A percentile compares a stretch with the other conserved stretches of the same genome.
Conservation (phyloP, 768 basidiomycete species). For the Suillus sp. region DNA sequence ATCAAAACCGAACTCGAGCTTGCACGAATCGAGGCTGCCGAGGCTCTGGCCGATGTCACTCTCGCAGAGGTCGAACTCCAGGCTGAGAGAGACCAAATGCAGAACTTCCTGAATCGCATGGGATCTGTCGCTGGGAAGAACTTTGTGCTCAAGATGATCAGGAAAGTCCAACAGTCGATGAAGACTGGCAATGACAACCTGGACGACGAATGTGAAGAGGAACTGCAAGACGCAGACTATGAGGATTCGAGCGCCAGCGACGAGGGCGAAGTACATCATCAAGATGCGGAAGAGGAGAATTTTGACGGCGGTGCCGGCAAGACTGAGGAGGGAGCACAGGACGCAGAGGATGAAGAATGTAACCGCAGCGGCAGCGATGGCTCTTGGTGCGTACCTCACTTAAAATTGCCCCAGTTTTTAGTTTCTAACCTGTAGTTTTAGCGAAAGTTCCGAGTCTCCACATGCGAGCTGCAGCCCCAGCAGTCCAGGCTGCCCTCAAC, state of each 20-base stretch:
- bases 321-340: background rate
- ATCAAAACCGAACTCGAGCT: conserved; percentile 22
- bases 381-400: background rate
- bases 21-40: conserved; percentile 20
- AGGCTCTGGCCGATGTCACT: conserved; percentile 29
- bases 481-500: background rate
- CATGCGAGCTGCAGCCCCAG: background rate
- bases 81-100: conserved; percentile 26
- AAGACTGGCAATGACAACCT: background rate
- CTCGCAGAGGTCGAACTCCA: conserved; percentile 30
- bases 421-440: background rate
- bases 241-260: conserved; percentile 7
- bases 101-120: conserved; percentile 27
- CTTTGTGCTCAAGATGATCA: conserved; percentile 30
- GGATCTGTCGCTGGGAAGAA: conserved; percentile 28
- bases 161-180: conserved; percentile 20
- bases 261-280: conserved; percentile 1
- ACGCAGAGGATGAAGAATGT: background rate
- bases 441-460: background rate
- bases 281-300: conserved; percentile 1
- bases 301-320: background rate
- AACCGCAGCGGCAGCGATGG: too few species aligned
- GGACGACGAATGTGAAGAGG: conserved; percentile 1
- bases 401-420: too few species aligned
- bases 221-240: conserved; percentile 3